These are phyloP conservation scores for Macrolepiota fuliginosa DNA, from an alignment of 768 basidiomycete genomes.

Conservation along the genomic window DNA sequence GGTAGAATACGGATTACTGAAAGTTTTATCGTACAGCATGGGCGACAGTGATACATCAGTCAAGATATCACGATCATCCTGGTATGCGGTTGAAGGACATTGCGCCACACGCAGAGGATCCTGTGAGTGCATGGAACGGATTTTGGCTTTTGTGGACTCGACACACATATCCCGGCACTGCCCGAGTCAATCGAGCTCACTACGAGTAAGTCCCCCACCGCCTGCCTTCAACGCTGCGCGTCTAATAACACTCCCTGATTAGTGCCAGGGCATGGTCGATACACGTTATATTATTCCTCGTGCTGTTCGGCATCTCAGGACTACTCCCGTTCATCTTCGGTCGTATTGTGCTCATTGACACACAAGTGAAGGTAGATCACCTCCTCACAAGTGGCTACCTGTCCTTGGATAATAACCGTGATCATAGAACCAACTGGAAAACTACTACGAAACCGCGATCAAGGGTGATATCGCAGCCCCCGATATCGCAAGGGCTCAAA, in stretches of 20 bases:
- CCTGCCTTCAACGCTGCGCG: not conserved
- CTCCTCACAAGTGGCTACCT: not conserved
- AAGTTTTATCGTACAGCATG: conserved; percentile 27
- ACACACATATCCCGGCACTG: conserved; percentile 19
- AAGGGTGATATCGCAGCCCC: conserved; percentile 29
- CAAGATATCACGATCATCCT: conserved; percentile 23
- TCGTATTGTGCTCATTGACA: conserved; percentile 27
- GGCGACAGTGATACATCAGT: conserved; percentile 44
- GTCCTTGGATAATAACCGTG: not conserved
- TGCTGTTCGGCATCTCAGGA: conserved; percentile 26
- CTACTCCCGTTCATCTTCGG: conserved; percentile 34
- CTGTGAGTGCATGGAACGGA: conserved; percentile 24
- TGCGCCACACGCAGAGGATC: too few species aligned
- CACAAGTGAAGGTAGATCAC: conserved; percentile 20
- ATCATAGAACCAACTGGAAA: conserved; percentile 29
- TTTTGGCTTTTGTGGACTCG: conserved; percentile 34
- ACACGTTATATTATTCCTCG: conserved; percentile 32
- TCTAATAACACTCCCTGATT: not conserved
- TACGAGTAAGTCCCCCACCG: conserved; percentile 31
- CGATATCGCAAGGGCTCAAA: conserved; percentile 30
- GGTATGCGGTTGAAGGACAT: conserved; percentile 27
- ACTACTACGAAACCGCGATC: conserved; percentile 33
- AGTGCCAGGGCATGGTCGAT: conserved; percentile 37
- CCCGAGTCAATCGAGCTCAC: conserved; percentile 18
- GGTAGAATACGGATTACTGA: not conserved